Percentiles rank a stretch among this genome's conserved stretches.
Evolutionary conservation across 495 filamentous ascomycete genomes (phyloP).

Genomic region (Xanthoparmelia taractica): DNA sequence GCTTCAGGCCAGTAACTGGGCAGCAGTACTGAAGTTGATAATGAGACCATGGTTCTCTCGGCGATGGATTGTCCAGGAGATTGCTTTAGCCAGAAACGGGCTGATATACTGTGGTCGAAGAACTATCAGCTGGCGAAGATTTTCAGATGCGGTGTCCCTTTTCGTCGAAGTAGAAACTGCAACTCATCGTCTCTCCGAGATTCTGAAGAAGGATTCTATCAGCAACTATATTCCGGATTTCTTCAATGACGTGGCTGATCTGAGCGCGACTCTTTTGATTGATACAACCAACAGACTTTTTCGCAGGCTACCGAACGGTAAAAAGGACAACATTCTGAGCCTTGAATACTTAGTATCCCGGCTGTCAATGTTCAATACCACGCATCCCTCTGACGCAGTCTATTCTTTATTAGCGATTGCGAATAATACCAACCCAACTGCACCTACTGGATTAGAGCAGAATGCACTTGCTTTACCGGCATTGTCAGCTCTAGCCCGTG

Average conservation of each 20-base stretch:
- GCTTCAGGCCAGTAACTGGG: constrained; percentile 7
- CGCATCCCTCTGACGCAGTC: background rate
- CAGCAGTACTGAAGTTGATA: constrained; percentile 9
- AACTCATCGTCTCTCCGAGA: constrained; percentile 8
- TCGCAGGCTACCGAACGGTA: background rate
- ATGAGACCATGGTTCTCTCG: constrained; percentile 17
- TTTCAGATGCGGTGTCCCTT: constrained; percentile 16
- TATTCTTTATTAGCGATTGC: constrained; percentile 25
- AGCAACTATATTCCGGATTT: background rate
- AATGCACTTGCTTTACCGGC: background rate
- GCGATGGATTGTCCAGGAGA: constrained; percentile 22
- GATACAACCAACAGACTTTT: constrained; percentile 5
- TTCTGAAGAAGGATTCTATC: constrained; percentile 6
- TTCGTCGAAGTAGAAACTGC: constrained; percentile 13
- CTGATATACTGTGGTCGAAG: constrained; percentile 9
- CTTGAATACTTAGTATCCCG: constrained; percentile 5
- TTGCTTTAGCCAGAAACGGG: constrained; percentile 18
- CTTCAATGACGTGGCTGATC: background rate
- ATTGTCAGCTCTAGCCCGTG: background rate
- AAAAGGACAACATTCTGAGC: constrained; percentile 1
- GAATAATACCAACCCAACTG: constrained; percentile 19
- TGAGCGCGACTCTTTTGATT: constrained; percentile 1
- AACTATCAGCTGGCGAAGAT: constrained; percentile 11
- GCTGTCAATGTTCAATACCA: background rate
- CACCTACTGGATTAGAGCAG: background rate